Percentiles rank a stretch among this genome's conserved stretches.
Conservation (phyloP, 148 eudicot genomes). For the Chenopodium quinoa region DNA sequence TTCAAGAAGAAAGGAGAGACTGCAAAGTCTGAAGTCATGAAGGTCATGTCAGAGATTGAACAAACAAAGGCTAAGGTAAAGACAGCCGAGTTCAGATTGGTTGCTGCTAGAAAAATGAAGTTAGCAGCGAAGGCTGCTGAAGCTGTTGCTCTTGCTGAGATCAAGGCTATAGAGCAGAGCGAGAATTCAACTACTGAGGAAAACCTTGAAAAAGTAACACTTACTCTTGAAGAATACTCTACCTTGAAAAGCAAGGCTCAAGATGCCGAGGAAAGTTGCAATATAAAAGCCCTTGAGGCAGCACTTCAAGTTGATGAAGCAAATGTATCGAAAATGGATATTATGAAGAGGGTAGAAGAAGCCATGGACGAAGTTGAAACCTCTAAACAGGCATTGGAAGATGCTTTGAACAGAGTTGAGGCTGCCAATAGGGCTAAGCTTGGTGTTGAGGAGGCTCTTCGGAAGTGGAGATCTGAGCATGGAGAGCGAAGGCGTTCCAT, state of each 20-base stretch:
- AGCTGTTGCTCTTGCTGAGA: conserved; percentile 81
- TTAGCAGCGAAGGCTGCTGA: conserved; percentile 88
- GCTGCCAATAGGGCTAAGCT: conserved; percentile 65
- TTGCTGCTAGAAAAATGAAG: conserved; percentile 90
- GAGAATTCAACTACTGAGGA: conserved; percentile 20
- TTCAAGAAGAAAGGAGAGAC: conserved; percentile 71
- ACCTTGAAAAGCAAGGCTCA: conserved; percentile 55
- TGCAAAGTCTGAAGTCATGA: conserved; percentile 61
- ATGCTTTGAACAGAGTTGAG: conserved; percentile 69
- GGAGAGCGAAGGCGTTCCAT: conserved; percentile 67
- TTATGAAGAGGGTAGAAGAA: conserved; percentile 68
- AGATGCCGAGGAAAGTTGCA: conserved; percentile 54
- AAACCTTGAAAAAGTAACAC: conserved; percentile 43
- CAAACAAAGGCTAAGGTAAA: conserved; percentile 56
- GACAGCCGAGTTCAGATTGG: conserved; percentile 72
- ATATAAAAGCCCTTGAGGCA: conserved; percentile 47
- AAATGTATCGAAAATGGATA: conserved; percentile 48
- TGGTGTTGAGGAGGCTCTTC: conserved; percentile 81
- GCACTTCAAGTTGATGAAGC: conserved; percentile 64
- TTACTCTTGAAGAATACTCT: conserved; percentile 70
- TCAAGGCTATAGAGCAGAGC: conserved; percentile 63
- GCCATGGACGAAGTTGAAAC: conserved; percentile 71
- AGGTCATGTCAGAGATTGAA: conserved; percentile 68
- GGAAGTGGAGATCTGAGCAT: conserved; percentile 87
- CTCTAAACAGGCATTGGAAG: conserved; percentile 72